Evolutionary conservation across 352 stramenopile species (phyloP), one percentile per base, ranked within the genome.

Genomic region (Pythium plurisporium): DNA sequence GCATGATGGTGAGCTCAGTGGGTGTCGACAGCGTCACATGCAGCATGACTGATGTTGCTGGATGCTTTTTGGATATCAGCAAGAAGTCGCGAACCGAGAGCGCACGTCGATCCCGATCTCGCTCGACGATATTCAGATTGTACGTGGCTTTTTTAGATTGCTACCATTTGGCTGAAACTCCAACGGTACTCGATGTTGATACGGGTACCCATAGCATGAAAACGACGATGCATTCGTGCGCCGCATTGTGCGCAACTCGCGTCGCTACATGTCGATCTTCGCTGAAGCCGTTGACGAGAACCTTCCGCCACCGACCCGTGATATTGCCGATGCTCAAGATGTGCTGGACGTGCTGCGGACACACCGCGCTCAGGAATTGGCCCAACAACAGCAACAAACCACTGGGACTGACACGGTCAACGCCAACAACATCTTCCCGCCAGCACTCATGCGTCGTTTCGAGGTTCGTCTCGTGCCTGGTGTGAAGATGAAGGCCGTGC

Each of bases 381-480:
- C 73, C 1, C 74, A 86, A 43, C 72, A 82, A 38, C 59, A 85
- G 30, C 79, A 70, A 57, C 64, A 72, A 23, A 51, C 59, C 1
- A 67, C 48, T 41, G 67, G 80, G 12, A 40, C 48, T 2, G 71
- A 86, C 4, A 46, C 68, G 6, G 61, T 67, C 4, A 73, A 64
- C 37, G 43, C 72, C 17, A 55, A 56, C 15, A 86, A 86, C 51
- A 73, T 96, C 7, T 98, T 98, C 53, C 96, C 96, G 8, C 80
- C 89, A 0, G 71, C 91, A 4, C 70, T 99, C 15, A 97, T 98
- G 86, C 81, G 95, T 29, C 83, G 86, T 26, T 95, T 94, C 51
- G 86, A 95, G 53, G 81, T 95, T 41, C 79, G 79, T 30, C 64
- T 94, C 41, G 70, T 94, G 20, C 85, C 85, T 12, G 82, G 80